phyloP scores from a whole-genome alignment of 1,284 basidiomycete species.

The Thecaphora thlaspeos region DNA sequence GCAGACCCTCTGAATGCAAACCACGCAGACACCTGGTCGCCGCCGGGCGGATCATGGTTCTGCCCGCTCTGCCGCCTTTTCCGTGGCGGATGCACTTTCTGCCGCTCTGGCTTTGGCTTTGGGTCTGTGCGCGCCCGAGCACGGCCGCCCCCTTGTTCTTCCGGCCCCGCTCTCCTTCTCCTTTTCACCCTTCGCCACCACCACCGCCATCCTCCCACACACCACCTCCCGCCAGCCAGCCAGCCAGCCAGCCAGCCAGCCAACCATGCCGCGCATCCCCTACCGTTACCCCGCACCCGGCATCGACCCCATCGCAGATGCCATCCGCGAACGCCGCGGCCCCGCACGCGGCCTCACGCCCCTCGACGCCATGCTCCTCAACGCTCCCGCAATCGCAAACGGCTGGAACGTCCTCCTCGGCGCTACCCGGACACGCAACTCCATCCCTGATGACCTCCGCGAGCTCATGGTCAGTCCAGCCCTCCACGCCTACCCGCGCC shows the following conservation, averaged over 20 bases:
- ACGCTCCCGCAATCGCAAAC: constrained; percentile 52
- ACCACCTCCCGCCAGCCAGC: not conserved
- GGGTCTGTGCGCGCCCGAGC: too few relatives aligned
- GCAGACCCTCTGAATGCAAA: too few relatives aligned
- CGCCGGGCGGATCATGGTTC: too few relatives aligned
- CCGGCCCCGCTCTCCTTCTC: too few relatives aligned
- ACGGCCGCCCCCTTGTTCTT: too few relatives aligned
- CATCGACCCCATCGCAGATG: constrained; percentile 57
- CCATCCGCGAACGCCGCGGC: constrained; percentile 59
- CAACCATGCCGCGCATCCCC: constrained; percentile 54
- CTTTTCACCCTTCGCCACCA: too few relatives aligned
- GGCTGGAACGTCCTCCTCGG: constrained; percentile 61
- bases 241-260: constrained; percentile 2
- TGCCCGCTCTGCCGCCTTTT: too few relatives aligned
- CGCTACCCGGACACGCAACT: constrained; percentile 58
- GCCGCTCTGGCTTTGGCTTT: too few relatives aligned
- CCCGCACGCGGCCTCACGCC: constrained; percentile 58
- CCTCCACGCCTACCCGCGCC: too few relatives aligned
- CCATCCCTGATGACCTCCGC: constrained; percentile 59
- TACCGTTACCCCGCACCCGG: constrained; percentile 57
- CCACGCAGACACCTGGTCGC: too few relatives aligned
- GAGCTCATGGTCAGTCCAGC: constrained; percentile 58
- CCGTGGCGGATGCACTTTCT: too few relatives aligned
- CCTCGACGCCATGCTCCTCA: constrained; percentile 59
- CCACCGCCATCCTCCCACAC: not conserved